Conservation (phyloP, 495 filamentous ascomycete genomes). For the Xylaria cubensis region DNA sequence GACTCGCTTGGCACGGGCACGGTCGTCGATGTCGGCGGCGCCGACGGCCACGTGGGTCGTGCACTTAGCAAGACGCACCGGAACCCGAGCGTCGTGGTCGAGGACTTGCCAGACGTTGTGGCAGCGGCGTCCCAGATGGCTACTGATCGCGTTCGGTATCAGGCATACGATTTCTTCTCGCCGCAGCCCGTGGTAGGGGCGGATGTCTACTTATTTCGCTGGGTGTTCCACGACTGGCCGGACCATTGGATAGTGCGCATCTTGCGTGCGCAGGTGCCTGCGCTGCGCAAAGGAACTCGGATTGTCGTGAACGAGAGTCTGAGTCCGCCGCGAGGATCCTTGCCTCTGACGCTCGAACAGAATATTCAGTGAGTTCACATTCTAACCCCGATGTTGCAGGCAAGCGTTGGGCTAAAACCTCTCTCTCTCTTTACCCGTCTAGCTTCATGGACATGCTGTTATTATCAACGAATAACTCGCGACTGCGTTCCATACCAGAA, state of each 20-base stretch:
- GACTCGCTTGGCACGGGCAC: conserved; percentile 25
- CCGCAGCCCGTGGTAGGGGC: conserved; percentile 50
- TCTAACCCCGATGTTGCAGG: background rate
- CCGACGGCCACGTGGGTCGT: conserved; percentile 18
- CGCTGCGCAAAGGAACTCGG: conserved; percentile 43
- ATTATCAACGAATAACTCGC: too few species aligned
- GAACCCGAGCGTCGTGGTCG: conserved; percentile 27
- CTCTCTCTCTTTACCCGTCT: too few species aligned
- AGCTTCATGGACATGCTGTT: too few species aligned
- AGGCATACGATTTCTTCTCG: conserved; percentile 54
- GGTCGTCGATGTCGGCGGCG: conserved; percentile 44
- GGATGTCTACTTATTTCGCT: conserved; percentile 58
- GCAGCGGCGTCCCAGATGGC: conserved; percentile 29
- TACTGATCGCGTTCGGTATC: conserved; percentile 34
- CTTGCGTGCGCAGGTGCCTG: conserved; percentile 45
- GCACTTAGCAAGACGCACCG: conserved; percentile 16
- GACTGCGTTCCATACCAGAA: too few species aligned
- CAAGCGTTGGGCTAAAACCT: background rate
- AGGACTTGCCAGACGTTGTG: conserved; percentile 39
- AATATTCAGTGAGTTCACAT: background rate
- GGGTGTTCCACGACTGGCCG: conserved; percentile 57
- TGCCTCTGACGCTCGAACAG: conserved; percentile 18
- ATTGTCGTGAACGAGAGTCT: conserved; percentile 49
- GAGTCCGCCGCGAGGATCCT: conserved; percentile 6
- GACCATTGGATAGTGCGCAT: conserved; percentile 47